Conservation (phyloP, 495 filamentous ascomycete genomes). For the Parmelia sp. region DNA sequence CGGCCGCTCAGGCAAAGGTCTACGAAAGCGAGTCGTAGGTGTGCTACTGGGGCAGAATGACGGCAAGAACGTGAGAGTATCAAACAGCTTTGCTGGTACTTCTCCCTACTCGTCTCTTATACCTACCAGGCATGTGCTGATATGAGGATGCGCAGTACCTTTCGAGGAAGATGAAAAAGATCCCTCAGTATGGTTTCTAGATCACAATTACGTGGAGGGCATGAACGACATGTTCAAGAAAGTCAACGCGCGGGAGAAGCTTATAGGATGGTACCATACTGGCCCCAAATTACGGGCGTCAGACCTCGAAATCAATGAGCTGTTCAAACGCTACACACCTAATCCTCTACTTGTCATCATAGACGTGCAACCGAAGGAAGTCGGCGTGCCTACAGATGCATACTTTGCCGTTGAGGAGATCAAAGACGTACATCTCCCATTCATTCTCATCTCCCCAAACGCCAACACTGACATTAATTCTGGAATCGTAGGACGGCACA, state of each 20-base stretch:
- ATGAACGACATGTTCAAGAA: slow-evolving; percentile 99
- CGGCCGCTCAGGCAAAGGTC: slow-evolving; percentile 84
- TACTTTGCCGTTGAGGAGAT: slow-evolving; percentile 99
- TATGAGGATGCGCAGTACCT: slow-evolving; percentile 56
- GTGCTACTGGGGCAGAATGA: slow-evolving; percentile 93
- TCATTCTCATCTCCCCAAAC: background rate
- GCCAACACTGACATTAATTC: background rate
- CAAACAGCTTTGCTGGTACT: slow-evolving; percentile 96
- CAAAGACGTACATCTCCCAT: slow-evolving; percentile 73
- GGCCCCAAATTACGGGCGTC: slow-evolving; percentile 94
- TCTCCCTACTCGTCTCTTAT: slow-evolving; percentile 16
- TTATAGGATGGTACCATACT: slow-evolving; percentile 99
- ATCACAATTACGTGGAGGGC: slow-evolving; percentile 98
- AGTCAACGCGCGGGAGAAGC: slow-evolving; percentile 96
- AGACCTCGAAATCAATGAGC: slow-evolving; percentile 98
- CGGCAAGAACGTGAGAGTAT: slow-evolving; percentile 89
- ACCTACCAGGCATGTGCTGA: slow-evolving; percentile 1
- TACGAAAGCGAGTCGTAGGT: slow-evolving; percentile 89
- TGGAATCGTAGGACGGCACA: slow-evolving; percentile 75
- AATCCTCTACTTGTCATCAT: slow-evolving; percentile 96
- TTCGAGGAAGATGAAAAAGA: slow-evolving; percentile 99
- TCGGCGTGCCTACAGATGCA: slow-evolving; percentile 95
- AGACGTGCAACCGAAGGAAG: slow-evolving; percentile 96
- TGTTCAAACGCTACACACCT: slow-evolving; percentile 98
- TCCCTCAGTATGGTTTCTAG: slow-evolving; percentile 96